phyloP scores from a whole-genome alignment of 1,139 yeast genomes.

The Geotrichum klebahnii region DNA sequence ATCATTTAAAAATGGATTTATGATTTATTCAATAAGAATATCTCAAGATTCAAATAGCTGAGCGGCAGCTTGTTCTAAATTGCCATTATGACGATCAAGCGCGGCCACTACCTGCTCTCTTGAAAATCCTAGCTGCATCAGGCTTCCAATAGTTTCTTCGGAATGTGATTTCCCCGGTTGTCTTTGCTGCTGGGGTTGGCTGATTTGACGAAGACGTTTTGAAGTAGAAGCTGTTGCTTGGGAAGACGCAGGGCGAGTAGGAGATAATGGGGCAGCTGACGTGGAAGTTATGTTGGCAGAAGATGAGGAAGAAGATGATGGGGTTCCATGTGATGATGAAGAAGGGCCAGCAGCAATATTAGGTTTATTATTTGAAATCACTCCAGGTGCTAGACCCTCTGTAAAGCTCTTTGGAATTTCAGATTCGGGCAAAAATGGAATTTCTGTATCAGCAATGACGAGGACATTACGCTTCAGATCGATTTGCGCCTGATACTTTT shows the following conservation, averaged over 20 bases:
- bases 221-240: neutral
- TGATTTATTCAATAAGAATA: constrained; percentile 8
- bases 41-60: constrained; percentile 48
- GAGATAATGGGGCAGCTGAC: constrained; percentile 22
- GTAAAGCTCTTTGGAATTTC: constrained; percentile 53
- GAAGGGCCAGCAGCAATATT: constrained; percentile 1
- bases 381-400: constrained; percentile 19
- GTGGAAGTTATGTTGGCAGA: neutral
- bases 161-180: constrained; percentile 33
- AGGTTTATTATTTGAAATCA: neutral
- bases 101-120: constrained; percentile 63
- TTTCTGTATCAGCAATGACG: constrained; percentile 64
- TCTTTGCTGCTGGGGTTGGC: constrained; percentile 24
- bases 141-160: constrained; percentile 50
- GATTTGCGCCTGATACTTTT: constrained; percentile 78
- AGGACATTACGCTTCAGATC: constrained; percentile 69
- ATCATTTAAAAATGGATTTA: neutral
- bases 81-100: constrained; percentile 62
- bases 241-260: constrained; percentile 24
- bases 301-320: neutral
- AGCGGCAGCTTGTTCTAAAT: constrained; percentile 82
- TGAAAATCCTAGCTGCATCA: constrained; percentile 68
- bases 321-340: neutral
- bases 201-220: constrained; percentile 33
- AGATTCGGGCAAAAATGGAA: constrained; percentile 66